A percentile compares a stretch with the other conserved stretches of the same genome.
These are phyloP conservation scores for Cutaneotrichosporon spelunceum DNA, from an alignment of 1,284 basidiomycete genomes.

Conservation along the genomic window DNA sequence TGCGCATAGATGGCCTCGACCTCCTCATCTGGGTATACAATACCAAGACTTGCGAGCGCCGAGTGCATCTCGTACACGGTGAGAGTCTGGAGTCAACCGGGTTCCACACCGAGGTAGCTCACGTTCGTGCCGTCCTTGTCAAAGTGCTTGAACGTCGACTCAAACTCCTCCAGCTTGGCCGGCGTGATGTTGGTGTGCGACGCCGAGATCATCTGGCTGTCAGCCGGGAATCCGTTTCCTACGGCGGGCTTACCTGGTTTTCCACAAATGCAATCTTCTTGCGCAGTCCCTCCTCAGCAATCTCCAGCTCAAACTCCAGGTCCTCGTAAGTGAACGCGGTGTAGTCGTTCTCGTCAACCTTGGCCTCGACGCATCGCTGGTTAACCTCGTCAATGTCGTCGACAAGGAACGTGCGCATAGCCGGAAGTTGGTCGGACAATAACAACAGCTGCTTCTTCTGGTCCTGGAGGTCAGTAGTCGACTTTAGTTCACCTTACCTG, in stretches of 20 bases:
- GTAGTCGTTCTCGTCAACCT: constrained; percentile 96
- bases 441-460: constrained; percentile 39
- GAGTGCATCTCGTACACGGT: constrained; percentile 82
- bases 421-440: constrained; percentile 33
- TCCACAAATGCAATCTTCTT: constrained; percentile 95
- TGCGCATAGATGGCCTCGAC: constrained; percentile 78
- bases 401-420: constrained; percentile 29
- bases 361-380: constrained; percentile 77
- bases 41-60: constrained; percentile 88
- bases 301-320: constrained; percentile 81
- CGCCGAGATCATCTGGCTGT: constrained; percentile 72
- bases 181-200: constrained; percentile 65
- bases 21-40: constrained; percentile 89
- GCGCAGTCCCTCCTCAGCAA: constrained; percentile 72
- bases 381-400: constrained; percentile 54
- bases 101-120: constrained; percentile 9
- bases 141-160: constrained; percentile 95
- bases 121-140: constrained; percentile 84
- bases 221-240: background rate
- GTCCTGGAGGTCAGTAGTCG: constrained; percentile 28
- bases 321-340: constrained; percentile 89
- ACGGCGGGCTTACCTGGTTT: constrained; percentile 66
- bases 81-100: constrained; percentile 57
- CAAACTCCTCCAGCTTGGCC: constrained; percentile 94
- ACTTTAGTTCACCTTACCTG: constrained; percentile 57